A percentile compares a stretch with the other conserved stretches of the same genome.
These are phyloP conservation scores for Eucalyptus erythrocorys DNA, from an alignment of 345 rosid genomes.

Conservation along the genomic window DNA sequence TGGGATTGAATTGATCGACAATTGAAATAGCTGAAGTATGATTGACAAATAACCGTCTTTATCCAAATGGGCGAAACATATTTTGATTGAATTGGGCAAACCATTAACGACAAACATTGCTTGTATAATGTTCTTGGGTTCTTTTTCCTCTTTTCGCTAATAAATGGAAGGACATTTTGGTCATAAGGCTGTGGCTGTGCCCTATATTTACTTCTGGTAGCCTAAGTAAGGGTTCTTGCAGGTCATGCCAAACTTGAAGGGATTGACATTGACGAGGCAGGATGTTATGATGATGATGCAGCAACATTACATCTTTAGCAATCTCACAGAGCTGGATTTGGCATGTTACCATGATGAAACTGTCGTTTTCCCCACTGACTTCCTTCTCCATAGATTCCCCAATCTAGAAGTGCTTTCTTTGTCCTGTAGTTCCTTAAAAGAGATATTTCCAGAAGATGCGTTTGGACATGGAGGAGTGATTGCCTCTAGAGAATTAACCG, in stretches of 20 bases:
- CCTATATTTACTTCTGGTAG: too few species aligned
- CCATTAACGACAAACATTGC: too few species aligned
- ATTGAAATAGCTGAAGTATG: neutral
- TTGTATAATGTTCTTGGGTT: neutral
- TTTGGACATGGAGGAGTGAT: neutral
- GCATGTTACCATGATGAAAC: neutral
- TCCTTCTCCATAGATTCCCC: neutral
- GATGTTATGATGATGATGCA: neutral
- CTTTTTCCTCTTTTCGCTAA: neutral
- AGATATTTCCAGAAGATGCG: neutral
- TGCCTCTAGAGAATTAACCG: accelerated
- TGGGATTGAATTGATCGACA: neutral
- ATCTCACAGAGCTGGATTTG: accelerated
- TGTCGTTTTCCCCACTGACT: neutral
- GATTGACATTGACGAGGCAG: accelerated
- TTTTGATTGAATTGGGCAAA: neutral
- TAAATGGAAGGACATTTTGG: neutral
- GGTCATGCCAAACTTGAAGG: accelerated
- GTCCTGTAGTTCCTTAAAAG: neutral
- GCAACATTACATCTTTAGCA: neutral
- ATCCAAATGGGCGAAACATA: too few species aligned
- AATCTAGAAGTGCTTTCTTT: accelerated
- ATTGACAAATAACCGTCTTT: neutral
- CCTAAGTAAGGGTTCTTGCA: accelerated
- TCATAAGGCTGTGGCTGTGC: accelerated